A percentile compares a stretch with the other conserved stretches of the same genome.
These are phyloP conservation scores for Glaciozyma antarctica DNA, from an alignment of 768 basidiomycete species.

Conservation along the genomic window DNA sequence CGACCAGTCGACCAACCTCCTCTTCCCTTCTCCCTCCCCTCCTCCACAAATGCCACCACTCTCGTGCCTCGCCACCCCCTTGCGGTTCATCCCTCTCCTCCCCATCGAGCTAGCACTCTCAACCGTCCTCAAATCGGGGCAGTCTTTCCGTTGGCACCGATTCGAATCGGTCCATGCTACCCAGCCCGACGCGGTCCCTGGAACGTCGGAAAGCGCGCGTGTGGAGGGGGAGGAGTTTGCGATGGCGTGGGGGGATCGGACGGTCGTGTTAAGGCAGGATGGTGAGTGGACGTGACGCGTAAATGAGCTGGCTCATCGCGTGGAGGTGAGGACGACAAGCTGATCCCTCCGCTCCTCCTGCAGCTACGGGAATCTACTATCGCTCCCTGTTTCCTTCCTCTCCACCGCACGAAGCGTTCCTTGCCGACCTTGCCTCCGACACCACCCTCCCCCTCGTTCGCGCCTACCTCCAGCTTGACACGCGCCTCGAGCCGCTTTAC, in stretches of 20 bases:
- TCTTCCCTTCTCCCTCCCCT: neutral
- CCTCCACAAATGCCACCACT: neutral
- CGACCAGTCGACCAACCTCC: neutral
- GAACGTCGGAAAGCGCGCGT: neutral
- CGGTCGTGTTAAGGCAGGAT: conserved; percentile 71
- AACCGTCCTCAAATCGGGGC: conserved; percentile 69
- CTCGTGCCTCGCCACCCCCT: conserved; percentile 40
- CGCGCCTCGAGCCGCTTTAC: conserved; percentile 64
- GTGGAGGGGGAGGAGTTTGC: conserved; percentile 58
- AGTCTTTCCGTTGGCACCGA: conserved; percentile 74
- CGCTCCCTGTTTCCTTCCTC: conserved; percentile 54
- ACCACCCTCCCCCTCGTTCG: conserved; percentile 66
- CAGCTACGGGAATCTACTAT: conserved; percentile 43
- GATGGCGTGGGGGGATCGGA: conserved; percentile 67
- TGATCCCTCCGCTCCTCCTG: neutral
- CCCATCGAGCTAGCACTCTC: conserved; percentile 64
- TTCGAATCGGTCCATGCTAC: conserved; percentile 33
- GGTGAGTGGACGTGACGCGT: conserved; percentile 23
- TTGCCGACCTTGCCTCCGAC: conserved; percentile 43
- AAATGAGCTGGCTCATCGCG: neutral
- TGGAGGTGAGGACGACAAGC: neutral
- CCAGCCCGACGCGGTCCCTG: conserved; percentile 16
- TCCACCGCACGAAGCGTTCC: conserved; percentile 14
- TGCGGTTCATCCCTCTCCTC: conserved; percentile 54
- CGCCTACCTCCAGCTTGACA: conserved; percentile 81